phyloP scores from a whole-genome alignment of 1,139 yeast genomes.

The Geotrichum phurueaensis region DNA sequence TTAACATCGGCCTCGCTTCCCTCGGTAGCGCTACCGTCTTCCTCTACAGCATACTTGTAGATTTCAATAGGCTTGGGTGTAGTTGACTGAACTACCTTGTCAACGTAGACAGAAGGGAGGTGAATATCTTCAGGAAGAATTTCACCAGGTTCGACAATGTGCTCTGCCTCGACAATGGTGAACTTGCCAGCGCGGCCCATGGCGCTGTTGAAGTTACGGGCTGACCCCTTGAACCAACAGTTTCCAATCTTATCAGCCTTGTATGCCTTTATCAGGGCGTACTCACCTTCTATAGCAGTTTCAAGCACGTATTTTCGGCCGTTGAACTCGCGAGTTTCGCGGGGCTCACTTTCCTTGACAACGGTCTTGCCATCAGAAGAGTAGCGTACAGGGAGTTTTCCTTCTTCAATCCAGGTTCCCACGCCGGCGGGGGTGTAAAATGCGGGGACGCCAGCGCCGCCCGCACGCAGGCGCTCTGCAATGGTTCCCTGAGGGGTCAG shows the following conservation, averaged over 20 bases:
- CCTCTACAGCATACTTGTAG: slow-evolving; percentile 25
- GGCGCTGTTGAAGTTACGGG: slow-evolving; percentile 44
- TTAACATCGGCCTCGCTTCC: slow-evolving; percentile 19
- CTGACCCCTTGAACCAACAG: slow-evolving; percentile 45
- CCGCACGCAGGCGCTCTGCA: slow-evolving; percentile 48
- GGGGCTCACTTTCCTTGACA: slow-evolving; percentile 37
- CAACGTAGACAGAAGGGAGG: slow-evolving; percentile 44
- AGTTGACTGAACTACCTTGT: slow-evolving; percentile 39
- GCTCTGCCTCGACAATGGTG: slow-evolving; percentile 48
- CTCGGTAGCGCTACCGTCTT: slow-evolving; percentile 13
- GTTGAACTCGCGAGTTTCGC: slow-evolving; percentile 42
- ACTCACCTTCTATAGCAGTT: slow-evolving; percentile 43
- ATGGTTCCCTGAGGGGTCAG: slow-evolving; percentile 48
- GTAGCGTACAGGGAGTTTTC: slow-evolving; percentile 44
- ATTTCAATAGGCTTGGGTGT: slow-evolving; percentile 44
- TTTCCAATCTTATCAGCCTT: slow-evolving; percentile 46
- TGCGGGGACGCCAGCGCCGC: slow-evolving; percentile 48
- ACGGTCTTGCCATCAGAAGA: slow-evolving; percentile 33
- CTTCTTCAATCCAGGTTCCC: slow-evolving; percentile 49
- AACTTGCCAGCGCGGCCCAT: slow-evolving; percentile 45
- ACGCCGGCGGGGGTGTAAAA: slow-evolving; percentile 47
- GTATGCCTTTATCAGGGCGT: slow-evolving; percentile 45
- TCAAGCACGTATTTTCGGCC: slow-evolving; percentile 44
- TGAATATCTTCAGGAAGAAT: slow-evolving; percentile 45
- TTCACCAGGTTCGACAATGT: slow-evolving; percentile 46